phyloP scores from a whole-genome alignment of 805 yeast genomes.

The Hanseniaspora valbyensis region DNA sequence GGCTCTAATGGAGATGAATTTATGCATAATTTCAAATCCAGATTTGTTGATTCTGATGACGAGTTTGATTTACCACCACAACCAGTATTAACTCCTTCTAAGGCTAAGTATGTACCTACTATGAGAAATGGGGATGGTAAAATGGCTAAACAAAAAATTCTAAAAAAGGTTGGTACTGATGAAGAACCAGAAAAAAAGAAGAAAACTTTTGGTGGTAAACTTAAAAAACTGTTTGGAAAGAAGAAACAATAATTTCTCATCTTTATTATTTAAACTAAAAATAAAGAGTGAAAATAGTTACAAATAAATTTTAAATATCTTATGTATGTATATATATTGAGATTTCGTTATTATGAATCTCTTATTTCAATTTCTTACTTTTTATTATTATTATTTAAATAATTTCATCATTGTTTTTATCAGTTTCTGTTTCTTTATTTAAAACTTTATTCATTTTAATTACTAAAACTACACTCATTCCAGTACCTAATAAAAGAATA shows the following conservation, averaged over 20 bases:
- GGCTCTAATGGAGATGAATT: background rate
- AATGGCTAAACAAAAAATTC: no score
- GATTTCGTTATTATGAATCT: no score
- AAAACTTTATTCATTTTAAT: background rate
- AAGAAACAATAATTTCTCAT: slow-evolving; percentile 21
- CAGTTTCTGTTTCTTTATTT: background rate
- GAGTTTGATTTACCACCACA: slow-evolving; percentile 26
- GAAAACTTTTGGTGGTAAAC: slow-evolving; percentile 30
- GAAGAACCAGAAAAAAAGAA: slow-evolving; percentile 25
- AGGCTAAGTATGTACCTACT: background rate
- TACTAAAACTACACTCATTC: slow-evolving; percentile 16
- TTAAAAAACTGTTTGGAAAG: slow-evolving; percentile 35
- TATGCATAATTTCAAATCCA: slow-evolving; percentile 35
- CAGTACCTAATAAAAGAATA: slow-evolving; percentile 20
- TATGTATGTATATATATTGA: no score
- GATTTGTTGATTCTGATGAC: slow-evolving; percentile 56
- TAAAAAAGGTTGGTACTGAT: no score
- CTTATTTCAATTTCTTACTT: no score
- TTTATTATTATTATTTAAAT: no score
- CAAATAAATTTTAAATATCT: no score
- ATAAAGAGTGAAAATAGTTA: no score
- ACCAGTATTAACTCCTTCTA: no score
- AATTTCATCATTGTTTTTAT: background rate
- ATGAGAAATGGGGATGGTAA: background rate
- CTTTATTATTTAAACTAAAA: slow-evolving; percentile 1